Evolutionary conservation across 345 rosid genomes (phyloP).

Genomic region (Populus pruinosa): DNA sequence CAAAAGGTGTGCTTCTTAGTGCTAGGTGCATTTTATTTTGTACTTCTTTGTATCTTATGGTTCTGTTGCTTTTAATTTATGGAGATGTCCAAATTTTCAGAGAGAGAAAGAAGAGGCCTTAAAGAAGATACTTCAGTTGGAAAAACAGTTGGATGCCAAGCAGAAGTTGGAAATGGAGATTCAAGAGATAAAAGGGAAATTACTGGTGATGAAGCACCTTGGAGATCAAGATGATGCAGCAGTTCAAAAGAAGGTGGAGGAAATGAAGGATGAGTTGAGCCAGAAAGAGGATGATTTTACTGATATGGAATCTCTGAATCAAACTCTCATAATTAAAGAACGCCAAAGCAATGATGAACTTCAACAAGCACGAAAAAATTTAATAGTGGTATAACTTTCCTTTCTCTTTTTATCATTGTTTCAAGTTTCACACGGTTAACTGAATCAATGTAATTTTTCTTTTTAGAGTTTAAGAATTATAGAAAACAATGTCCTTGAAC

Average conservation of each 20-base stretch:
- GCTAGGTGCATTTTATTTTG: not conserved
- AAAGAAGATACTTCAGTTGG: constrained; percentile 56
- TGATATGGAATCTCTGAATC: constrained; percentile 28
- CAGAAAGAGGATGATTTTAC: constrained; percentile 50
- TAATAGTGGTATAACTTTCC: constrained; percentile 33
- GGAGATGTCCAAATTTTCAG: constrained; percentile 34
- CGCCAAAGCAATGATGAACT: constrained; percentile 59
- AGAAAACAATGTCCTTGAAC: not conserved
- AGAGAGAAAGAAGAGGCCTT: constrained; percentile 72
- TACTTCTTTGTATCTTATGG: not conserved
- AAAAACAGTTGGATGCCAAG: constrained; percentile 60
- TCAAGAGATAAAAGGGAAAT: constrained; percentile 72
- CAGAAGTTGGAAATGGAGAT: constrained; percentile 89
- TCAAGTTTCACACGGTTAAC: not conserved
- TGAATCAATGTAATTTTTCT: not conserved
- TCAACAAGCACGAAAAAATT: constrained; percentile 43
- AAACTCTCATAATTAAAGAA: constrained; percentile 40
- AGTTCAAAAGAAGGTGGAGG: constrained; percentile 57
- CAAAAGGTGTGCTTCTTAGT: constrained; percentile 51
- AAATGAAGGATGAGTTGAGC: constrained; percentile 57
- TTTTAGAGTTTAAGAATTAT: not conserved
- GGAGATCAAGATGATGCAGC: constrained; percentile 71
- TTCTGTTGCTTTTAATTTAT: constrained; percentile 4
- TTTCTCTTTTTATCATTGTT: constrained; percentile 1
- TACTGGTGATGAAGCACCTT: constrained; percentile 76